Evolutionary conservation across 2,329 filamentous ascomycete species (phyloP).

Genomic region (Alternaria sp.): DNA sequence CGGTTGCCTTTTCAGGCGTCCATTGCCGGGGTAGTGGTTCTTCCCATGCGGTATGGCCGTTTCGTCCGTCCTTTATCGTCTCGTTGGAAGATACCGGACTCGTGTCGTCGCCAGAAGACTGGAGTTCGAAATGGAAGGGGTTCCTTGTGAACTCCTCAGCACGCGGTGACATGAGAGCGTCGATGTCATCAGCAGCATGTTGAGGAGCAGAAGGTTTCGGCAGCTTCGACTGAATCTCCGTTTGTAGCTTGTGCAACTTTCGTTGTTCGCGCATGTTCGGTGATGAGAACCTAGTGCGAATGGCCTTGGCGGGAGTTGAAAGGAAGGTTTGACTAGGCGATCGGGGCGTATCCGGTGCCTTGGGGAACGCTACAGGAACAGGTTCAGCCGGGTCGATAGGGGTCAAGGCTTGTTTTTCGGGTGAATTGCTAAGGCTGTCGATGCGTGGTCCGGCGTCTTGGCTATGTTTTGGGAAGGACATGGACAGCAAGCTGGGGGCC

Average conservation of each 20-base stretch:
- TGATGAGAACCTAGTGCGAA: conserved; percentile 48
- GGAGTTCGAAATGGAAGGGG: conserved; percentile 47
- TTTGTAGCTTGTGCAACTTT: conserved; percentile 48
- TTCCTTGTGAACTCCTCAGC: conserved; percentile 72
- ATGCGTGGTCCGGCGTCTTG: conserved; percentile 19
- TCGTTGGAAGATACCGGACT: conserved; percentile 42
- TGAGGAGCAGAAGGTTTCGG: conserved; percentile 34
- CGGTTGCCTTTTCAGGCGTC: conserved; percentile 64
- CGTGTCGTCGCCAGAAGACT: conserved; percentile 29
- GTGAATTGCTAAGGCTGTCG: conserved; percentile 34
- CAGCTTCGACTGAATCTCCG: conserved; percentile 47
- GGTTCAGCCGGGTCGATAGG: conserved; percentile 16
- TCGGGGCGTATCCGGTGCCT: conserved; percentile 23
- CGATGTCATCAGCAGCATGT: conserved; percentile 48
- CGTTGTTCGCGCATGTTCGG: conserved; percentile 49
- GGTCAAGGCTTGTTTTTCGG: conserved; percentile 16
- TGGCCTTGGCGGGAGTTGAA: conserved; percentile 36
- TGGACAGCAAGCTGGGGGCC: conserved; percentile 13
- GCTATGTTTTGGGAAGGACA: conserved; percentile 16
- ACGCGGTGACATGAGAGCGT: conserved; percentile 72
- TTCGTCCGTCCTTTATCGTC: conserved; percentile 39
- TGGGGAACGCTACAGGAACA: conserved; percentile 9
- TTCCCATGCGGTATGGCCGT: conserved; percentile 32
- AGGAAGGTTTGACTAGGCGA: conserved; percentile 29
- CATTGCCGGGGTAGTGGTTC: conserved; percentile 37